phyloP scores from a whole-genome alignment of 768 basidiomycete species.

The Panaeolus cyanescens region DNA sequence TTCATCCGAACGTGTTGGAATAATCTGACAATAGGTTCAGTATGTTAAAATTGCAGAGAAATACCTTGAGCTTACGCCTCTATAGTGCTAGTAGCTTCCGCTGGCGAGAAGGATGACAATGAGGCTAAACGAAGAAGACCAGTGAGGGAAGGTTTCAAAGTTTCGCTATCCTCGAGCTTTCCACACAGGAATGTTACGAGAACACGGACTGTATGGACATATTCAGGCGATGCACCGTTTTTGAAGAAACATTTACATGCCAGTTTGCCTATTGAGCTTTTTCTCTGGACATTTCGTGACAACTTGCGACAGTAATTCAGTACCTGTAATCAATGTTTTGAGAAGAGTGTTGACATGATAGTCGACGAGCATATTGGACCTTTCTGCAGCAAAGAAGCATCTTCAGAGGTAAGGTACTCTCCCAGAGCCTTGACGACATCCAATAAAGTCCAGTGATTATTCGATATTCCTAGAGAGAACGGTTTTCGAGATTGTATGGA shows the following conservation, averaged over 20 bases:
- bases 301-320: constrained; percentile 78
- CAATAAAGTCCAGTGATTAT: constrained; percentile 60
- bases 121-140: constrained; percentile 71
- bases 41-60: background rate
- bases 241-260: constrained; percentile 43
- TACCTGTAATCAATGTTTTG: constrained; percentile 51
- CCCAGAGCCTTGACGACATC: constrained; percentile 86
- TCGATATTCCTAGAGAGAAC: constrained; percentile 41
- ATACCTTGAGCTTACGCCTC: constrained; percentile 47
- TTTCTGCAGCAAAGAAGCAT: constrained; percentile 75
- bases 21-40: constrained; percentile 46
- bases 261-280: constrained; percentile 77
- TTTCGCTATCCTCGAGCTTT: constrained; percentile 85
- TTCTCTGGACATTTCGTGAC: constrained; percentile 60
- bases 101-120: constrained; percentile 61
- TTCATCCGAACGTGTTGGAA: constrained; percentile 82
- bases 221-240: constrained; percentile 6
- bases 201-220: constrained; percentile 62
- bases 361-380: constrained; percentile 45
- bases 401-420: constrained; percentile 86
- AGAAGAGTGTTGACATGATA: background rate
- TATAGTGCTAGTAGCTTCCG: constrained; percentile 63
- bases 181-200: constrained; percentile 81
- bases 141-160: constrained; percentile 77
- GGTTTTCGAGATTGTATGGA: constrained; percentile 13